phyloP scores from a whole-genome alignment of 208 protist species.

The Leishmania arabica region DNA sequence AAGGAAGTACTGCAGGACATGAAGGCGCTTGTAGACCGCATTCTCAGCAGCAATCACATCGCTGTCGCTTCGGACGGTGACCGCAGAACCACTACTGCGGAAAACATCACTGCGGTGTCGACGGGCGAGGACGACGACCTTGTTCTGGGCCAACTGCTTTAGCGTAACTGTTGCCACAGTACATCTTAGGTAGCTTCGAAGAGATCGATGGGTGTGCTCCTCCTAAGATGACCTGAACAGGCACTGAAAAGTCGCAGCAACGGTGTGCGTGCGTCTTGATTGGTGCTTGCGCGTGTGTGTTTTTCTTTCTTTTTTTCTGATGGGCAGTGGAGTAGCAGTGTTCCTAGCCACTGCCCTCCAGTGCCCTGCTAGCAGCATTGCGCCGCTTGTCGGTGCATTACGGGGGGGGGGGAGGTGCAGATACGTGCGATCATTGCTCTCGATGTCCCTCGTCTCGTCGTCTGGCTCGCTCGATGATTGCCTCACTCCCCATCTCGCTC shows the following conservation, averaged over 20 bases:
- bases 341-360: neutral
- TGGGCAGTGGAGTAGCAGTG: neutral
- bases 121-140: slow-evolving; percentile 10
- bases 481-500: neutral
- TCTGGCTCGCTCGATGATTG: neutral
- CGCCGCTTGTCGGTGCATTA: neutral
- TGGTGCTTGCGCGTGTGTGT: neutral
- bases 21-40: slow-evolving; percentile 42
- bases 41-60: slow-evolving; percentile 65
- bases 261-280: neutral
- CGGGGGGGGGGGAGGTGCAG: neutral
- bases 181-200: neutral
- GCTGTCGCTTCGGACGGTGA: slow-evolving; percentile 25
- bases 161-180: neutral
- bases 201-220: neutral
- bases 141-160: slow-evolving; percentile 22
- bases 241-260: neutral
- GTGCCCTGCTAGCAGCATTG: neutral
- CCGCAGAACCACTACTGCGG: neutral
- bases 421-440: neutral
- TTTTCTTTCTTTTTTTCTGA: neutral
- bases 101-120: neutral
- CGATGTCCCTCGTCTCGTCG: neutral
- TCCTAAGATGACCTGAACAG: neutral
- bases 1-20: slow-evolving; percentile 53